Evolutionary conservation across 495 filamentous ascomycete species (phyloP).

Genomic region (Penicillium odoratum): DNA sequence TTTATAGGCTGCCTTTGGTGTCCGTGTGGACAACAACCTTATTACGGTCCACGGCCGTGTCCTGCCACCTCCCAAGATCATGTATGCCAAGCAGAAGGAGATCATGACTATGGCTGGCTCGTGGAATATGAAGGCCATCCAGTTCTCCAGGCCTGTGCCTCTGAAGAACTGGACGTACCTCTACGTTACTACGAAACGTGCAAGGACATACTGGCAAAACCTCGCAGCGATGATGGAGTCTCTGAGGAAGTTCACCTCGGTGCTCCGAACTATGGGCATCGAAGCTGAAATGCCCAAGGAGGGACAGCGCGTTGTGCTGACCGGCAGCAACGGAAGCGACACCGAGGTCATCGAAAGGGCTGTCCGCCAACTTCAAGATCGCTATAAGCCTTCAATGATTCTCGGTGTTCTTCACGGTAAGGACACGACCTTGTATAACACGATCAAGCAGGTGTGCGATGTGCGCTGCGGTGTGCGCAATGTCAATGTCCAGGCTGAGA

Average conservation of each 20-base stretch:
- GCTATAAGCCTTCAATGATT: conserved; percentile 47
- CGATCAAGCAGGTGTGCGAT: conserved; percentile 68
- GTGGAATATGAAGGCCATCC: conserved; percentile 57
- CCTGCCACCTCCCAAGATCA: conserved; percentile 53
- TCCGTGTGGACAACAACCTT: conserved; percentile 53
- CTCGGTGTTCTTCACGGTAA: conserved; percentile 61
- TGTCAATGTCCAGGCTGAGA: conserved; percentile 57
- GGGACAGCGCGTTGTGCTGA: conserved; percentile 20
- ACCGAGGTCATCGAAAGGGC: conserved; percentile 23
- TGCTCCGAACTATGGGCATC: conserved; percentile 35
- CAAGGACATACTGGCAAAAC: background rate
- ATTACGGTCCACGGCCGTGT: conserved; percentile 66
- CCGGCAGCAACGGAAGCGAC: conserved; percentile 12
- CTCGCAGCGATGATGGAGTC: background rate
- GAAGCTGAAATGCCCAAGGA: conserved; percentile 9
- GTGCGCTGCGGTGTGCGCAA: conserved; percentile 62
- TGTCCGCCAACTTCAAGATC: conserved; percentile 30
- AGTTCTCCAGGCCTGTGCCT: conserved; percentile 38
- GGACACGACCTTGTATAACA: conserved; percentile 58
- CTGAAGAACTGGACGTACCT: conserved; percentile 44
- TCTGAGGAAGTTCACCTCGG: conserved; percentile 19
- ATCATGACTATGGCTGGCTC: conserved; percentile 34
- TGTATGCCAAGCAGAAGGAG: conserved; percentile 42
- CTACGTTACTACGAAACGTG: conserved; percentile 13
- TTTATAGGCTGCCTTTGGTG: conserved; percentile 48